Conservation (phyloP, 1,284 basidiomycete species). For the Cryptococcus hybrid region DNA sequence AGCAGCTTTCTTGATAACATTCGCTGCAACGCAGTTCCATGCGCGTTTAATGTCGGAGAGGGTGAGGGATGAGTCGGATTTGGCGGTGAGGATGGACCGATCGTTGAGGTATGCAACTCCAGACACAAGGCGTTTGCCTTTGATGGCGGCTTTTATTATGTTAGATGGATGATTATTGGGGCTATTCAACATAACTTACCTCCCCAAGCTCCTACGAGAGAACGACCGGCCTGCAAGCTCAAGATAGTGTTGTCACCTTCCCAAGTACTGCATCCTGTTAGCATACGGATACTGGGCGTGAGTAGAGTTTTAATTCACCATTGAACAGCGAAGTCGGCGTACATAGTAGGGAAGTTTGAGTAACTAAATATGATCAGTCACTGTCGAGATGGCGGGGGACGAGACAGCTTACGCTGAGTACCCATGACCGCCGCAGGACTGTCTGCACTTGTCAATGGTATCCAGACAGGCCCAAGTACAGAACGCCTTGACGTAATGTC, state of each 20-base stretch:
- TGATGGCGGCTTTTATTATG: conserved; percentile 40
- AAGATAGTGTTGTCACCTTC: conserved; percentile 60
- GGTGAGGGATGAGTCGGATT: conserved; percentile 52
- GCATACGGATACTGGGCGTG: too few relatives aligned
- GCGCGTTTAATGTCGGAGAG: conserved; percentile 54
- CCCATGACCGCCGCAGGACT: conserved; percentile 59
- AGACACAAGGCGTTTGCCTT: conserved; percentile 53
- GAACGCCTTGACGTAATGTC: conserved; percentile 51
- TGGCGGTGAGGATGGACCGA: conserved; percentile 46
- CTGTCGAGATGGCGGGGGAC: too few relatives aligned
- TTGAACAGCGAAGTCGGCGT: conserved; percentile 57
- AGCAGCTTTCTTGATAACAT: conserved; percentile 57
- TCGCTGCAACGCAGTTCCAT: conserved; percentile 56
- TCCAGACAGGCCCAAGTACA: conserved; percentile 60
- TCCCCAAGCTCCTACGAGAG: conserved; percentile 54
- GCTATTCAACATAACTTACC: conserved; percentile 23
- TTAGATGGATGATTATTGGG: not conserved
- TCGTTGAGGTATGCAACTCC: conserved; percentile 55
- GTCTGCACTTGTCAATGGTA: conserved; percentile 58
- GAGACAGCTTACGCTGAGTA: conserved; percentile 50
- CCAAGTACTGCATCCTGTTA: conserved; percentile 46
- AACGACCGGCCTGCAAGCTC: conserved; percentile 56
- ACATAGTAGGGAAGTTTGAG: conserved; percentile 57
- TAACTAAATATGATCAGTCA: conserved; percentile 30
- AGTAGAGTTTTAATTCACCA: conserved; percentile 10